These are phyloP conservation scores for Geotrichum reessii DNA, from an alignment of 1,139 yeast species.

Conservation along the genomic window DNA sequence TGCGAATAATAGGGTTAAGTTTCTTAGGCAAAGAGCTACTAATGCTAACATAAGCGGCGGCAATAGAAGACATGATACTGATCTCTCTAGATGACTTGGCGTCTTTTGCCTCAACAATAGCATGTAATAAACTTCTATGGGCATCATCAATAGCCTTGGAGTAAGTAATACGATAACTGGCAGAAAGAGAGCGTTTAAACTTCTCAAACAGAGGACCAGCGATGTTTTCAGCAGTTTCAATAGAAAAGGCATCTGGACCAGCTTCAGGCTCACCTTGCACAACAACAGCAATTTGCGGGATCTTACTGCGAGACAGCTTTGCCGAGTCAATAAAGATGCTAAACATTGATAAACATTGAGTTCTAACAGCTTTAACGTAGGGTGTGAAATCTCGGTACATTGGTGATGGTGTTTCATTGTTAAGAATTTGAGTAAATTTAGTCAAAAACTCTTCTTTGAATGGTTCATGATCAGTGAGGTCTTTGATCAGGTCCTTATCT, in stretches of 20 bases:
- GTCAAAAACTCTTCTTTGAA: constrained; percentile 28
- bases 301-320: constrained; percentile 63
- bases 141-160: constrained; percentile 77
- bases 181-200: constrained; percentile 56
- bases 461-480: constrained; percentile 20
- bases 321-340: constrained; percentile 73
- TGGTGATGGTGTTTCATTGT: constrained; percentile 45
- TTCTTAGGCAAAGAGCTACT: constrained; percentile 66
- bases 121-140: constrained; percentile 55
- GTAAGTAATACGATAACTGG: constrained; percentile 66
- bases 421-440: constrained; percentile 41
- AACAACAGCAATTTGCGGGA: constrained; percentile 80
- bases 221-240: constrained; percentile 70
- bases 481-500: constrained; percentile 25
- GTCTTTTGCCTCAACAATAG: constrained; percentile 64
- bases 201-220: constrained; percentile 61
- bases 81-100: constrained; percentile 51
- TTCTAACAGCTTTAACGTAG: constrained; percentile 73
- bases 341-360: constrained; percentile 79
- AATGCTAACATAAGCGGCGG: constrained; percentile 51
- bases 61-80: constrained; percentile 69
- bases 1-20: constrained; percentile 79
- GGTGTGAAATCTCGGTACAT: constrained; percentile 81
- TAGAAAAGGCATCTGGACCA: constrained; percentile 86
- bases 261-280: constrained; percentile 95